Evolutionary conservation across 164 flowering plant genomes (phyloP).

Genomic region (Chloranthus sessilifolius): DNA sequence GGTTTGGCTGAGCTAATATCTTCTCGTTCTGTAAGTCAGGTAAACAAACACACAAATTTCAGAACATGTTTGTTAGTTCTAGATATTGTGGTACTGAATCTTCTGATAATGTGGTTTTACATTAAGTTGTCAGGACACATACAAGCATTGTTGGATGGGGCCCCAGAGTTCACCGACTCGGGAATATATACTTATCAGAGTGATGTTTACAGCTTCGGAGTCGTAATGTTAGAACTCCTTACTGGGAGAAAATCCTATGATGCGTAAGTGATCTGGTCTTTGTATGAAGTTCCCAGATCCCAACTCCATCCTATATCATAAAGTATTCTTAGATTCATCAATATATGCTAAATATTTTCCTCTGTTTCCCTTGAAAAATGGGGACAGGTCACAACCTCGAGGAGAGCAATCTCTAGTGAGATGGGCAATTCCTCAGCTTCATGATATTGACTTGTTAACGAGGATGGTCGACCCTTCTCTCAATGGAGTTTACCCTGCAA

Average conservation of each 20-base stretch:
- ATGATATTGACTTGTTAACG: constrained; percentile 82
- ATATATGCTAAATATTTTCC: too few relatives aligned
- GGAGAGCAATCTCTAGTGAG: constrained; percentile 82
- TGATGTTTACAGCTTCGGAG: constrained; percentile 98
- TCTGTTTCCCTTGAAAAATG: too few relatives aligned
- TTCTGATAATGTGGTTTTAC: neutral
- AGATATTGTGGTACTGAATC: too few relatives aligned
- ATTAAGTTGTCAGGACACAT: constrained; percentile 79
- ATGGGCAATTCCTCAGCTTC: constrained; percentile 96
- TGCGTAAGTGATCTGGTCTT: constrained; percentile 38
- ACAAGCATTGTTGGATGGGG: constrained; percentile 59
- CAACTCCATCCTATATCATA: too few relatives aligned
- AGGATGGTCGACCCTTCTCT: constrained; percentile 97
- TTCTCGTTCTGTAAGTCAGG: constrained; percentile 79
- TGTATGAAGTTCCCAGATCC: too few relatives aligned
- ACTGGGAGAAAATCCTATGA: constrained; percentile 84
- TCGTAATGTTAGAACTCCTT: constrained; percentile 89
- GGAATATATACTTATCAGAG: constrained; percentile 72
- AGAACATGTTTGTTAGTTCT: too few relatives aligned
- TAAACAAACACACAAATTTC: constrained; percentile 25
- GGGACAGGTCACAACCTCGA: constrained; percentile 53
- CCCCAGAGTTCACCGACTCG: constrained; percentile 83
- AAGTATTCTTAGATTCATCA: too few relatives aligned
- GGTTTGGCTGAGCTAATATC: constrained; percentile 78
- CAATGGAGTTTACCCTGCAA: constrained; percentile 59